Conservation (phyloP, 257 asterid genomes). For the Nicotiana undulata region DNA sequence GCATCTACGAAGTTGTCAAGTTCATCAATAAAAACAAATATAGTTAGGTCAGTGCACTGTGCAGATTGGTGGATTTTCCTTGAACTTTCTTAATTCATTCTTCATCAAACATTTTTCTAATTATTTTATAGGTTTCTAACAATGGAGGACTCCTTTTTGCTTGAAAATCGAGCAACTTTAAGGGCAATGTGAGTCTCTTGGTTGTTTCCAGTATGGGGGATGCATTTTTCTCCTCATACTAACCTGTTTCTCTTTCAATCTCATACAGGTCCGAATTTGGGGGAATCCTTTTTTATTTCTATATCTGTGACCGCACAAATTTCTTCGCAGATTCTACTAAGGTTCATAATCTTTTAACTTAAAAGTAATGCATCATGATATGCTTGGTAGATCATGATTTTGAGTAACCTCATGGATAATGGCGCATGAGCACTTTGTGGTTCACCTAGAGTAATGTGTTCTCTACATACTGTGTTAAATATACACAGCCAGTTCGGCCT, state of each 20-base stretch:
- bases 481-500: not conserved
- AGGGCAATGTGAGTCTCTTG: slow-evolving; percentile 37
- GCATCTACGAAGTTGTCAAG: slow-evolving; percentile 49
- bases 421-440: not conserved
- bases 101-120: not conserved
- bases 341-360: slow-evolving; percentile 32
- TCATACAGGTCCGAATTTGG: slow-evolving; percentile 89
- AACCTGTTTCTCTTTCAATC: slow-evolving; percentile 6
- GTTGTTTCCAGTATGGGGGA: not conserved
- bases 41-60: slow-evolving; percentile 50
- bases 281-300: slow-evolving; percentile 69
- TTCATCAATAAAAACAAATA: slow-evolving; percentile 59
- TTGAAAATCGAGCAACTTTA: slow-evolving; percentile 40
- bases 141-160: slow-evolving; percentile 47
- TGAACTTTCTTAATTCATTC: not conserved
- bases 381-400: not conserved
- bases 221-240: not conserved
- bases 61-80: not conserved
- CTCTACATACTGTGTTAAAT: not conserved
- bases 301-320: slow-evolving; percentile 83
- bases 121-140: slow-evolving; percentile 32
- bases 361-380: not conserved
- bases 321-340: slow-evolving; percentile 74
- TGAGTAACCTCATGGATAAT: not conserved
- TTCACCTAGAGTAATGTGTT: not conserved